A percentile compares a stretch with the other conserved stretches of the same genome.
These are phyloP conservation scores for Coemansia sp. DNA, from an alignment of 192 early-diverging fungal species.

Conservation along the genomic window DNA sequence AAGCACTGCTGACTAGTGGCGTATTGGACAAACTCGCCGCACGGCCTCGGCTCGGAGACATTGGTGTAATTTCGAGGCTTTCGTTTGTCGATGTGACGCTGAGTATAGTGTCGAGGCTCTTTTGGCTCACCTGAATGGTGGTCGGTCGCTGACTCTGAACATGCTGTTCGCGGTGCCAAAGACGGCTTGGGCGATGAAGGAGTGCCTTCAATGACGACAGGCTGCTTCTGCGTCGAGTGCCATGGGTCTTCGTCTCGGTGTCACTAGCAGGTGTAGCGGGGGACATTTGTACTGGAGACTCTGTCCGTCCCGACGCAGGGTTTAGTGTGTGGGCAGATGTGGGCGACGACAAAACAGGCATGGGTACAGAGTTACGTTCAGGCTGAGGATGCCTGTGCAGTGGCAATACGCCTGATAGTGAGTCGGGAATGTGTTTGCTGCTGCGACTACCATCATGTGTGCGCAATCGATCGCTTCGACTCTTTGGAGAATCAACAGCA, in stretches of 20 bases:
- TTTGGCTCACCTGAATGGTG: not conserved
- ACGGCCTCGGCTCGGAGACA: slow-evolving; percentile 14
- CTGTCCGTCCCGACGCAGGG: not conserved
- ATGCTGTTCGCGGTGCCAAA: not conserved
- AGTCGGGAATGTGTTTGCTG: not conserved
- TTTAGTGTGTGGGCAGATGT: not conserved
- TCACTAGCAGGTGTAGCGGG: not conserved
- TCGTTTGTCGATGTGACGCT: slow-evolving; percentile 7
- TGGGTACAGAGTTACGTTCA: slow-evolving; percentile 16
- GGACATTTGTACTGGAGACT: not conserved
- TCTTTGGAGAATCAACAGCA: not conserved
- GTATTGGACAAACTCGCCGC: slow-evolving; percentile 21
- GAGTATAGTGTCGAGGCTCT: slow-evolving; percentile 22
- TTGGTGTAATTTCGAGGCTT: slow-evolving; percentile 1
- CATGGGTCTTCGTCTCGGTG: not conserved
- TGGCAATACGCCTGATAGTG: not conserved
- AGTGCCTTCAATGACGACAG: slow-evolving; percentile 31
- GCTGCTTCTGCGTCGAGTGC: slow-evolving; percentile 38
- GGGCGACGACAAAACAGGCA: slow-evolving; percentile 15
- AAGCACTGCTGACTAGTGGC: not conserved
- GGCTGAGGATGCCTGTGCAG: not conserved
- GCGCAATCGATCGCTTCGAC: not conserved
- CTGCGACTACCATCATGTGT: not conserved
- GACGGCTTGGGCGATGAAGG: slow-evolving; percentile 34
- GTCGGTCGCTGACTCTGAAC: not conserved